Evolutionary conservation across 2,329 filamentous ascomycete genomes (phyloP), one percentile per base, ranked within the genome.

Genomic region (Fusarium stilboides): DNA sequence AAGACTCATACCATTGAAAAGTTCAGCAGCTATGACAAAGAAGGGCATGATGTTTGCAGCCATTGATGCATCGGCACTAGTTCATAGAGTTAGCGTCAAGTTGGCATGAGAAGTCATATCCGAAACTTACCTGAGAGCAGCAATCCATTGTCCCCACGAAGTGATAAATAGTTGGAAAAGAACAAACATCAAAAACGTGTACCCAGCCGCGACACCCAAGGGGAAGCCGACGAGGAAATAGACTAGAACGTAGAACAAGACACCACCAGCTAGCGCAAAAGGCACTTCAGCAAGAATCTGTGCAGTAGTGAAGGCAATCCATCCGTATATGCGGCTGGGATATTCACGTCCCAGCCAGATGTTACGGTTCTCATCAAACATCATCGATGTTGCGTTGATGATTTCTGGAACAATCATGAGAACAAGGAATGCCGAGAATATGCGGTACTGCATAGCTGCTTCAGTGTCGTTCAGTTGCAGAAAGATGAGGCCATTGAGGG

Each of bases 401-500:
- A 94, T 84, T 26, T 90, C 90, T 0, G 91, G 89, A 0, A 91
- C 89, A 54, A 70, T 49, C 1, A 94, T 83, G 8, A 91, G 84
- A 66, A 90, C 86, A 19, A 92, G 72, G 55, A 92, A 92, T 50
- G 81, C 79, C 0, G 91, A 91, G 83, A 94, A 94, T 86, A 94
- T 90, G 72, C 91, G 87, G 79, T 92, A 89, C 76, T 94, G 91
- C 85, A 94, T 89, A 73, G 91, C 90, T 14, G 86, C 84, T 42
- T 91, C 82, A 0, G 83, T 86, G 76, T 89, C 83, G 6, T 89
- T 89, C 5, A 93, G 85, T 72, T 89, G 82, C 83, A 86, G 93
- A 81, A 93, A 94, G 8, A 91, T 93, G 79, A 93, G 93, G 20
- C 91, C 91, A 79, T 92, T 93, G 84, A 94, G 92, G 77, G 93